Percentiles rank a stretch among this genome's conserved stretches.
Conservation (phyloP, 345 rosid genomes). For the Eucalyptus cloeziana region DNA sequence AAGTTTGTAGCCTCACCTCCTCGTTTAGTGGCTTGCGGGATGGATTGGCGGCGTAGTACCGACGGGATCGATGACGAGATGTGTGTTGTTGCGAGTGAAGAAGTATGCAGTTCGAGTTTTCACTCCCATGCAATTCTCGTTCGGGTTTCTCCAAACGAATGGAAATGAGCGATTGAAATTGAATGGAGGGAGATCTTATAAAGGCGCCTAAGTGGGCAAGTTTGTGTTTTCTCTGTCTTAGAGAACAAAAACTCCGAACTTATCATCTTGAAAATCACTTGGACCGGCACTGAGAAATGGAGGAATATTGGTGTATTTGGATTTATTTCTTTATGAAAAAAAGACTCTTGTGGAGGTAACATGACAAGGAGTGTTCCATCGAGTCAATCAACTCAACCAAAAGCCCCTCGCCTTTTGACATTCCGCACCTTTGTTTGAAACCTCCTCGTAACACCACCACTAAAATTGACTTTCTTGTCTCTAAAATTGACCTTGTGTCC, state of each 20-base stretch:
- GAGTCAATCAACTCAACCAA: neutral
- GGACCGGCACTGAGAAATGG: fast-evolving
- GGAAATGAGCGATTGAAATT: neutral
- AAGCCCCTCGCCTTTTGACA: neutral
- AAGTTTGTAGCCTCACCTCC: neutral
- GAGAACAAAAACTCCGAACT: neutral
- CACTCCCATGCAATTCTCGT: neutral
- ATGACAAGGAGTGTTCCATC: neutral
- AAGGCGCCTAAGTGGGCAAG: fast-evolving
- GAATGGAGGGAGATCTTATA: fast-evolving
- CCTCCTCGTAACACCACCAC: neutral
- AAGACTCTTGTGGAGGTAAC: neutral
- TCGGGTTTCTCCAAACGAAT: fast-evolving
- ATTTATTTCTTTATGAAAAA: neutral
- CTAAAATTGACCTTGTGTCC: neutral
- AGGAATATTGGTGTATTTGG: neutral
- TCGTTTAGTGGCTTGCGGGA: fast-evolving
- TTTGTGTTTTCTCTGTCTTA: neutral
- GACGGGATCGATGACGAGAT: fast-evolving
- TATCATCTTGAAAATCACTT: neutral
- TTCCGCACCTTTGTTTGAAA: neutral
- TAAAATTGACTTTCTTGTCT: neutral
- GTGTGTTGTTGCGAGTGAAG: neutral
- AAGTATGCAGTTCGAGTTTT: neutral
- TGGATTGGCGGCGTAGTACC: fast-evolving